Evolutionary conservation across 1,139 yeast genomes (phyloP), one percentile per base, ranked within the genome.

Genomic region (Yamadazyma taylorii): DNA sequence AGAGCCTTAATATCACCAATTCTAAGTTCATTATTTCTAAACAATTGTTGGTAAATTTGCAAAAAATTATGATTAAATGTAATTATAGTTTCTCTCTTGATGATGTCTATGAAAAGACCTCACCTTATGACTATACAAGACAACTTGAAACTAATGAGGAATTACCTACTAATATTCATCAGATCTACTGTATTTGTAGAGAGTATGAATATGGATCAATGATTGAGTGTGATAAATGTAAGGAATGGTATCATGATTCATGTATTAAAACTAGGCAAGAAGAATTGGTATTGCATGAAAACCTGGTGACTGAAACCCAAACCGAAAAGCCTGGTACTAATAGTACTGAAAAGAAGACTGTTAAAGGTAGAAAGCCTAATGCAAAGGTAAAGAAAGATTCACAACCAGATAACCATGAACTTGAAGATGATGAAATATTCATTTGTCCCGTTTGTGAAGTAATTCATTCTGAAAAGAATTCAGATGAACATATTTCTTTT

Each of bases 161-260:
- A 3, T 26, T 4, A 9, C 41, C 27, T 37, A 39, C 17, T 46
- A 40, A 16, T 46, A 50, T 24, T 11, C 28, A 32, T 27, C 56
- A 49, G 28, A 62, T 57, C 21, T 86, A 81, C 53, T 87, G 96
- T 55, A 60, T 82, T 35, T 87, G 96, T 58, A 74, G 95, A 30
- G 76, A 73, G 39, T 63, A 66, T 16, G 95, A 85, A 51, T 72
- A 70, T 40, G 92, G 89, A 2, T 67, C 75, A 0, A 85, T 87
- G 95, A 76, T 85, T 34, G 87, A 81, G 48, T 88, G 96, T 61
- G 94, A 84, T 45, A 58, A 58, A 21, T 87, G 96, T 57, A 73
- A 77, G 36, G 95, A 86, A 53, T 85, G 94, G 94, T 87, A 79
- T 55, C 95, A 87, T 55, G 75, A 76, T 35, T 67, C 65, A 24